Conservation (phyloP, 352 stramenopile species). For the Globisporangium rhizosaccharum region DNA sequence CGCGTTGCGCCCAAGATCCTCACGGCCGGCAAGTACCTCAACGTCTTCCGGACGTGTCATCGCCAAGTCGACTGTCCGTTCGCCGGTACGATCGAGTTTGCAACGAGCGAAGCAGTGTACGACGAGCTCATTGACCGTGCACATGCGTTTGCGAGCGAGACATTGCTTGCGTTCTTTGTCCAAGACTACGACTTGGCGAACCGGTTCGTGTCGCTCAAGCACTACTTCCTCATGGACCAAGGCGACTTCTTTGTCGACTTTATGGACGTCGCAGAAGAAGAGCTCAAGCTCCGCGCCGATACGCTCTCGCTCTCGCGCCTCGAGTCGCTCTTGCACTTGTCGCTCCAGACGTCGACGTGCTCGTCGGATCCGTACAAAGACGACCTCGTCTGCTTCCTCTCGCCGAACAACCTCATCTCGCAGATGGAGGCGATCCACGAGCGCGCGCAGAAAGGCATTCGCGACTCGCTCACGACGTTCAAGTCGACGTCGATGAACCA, state of each 20-base stretch:
- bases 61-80: slow-evolving; percentile 78
- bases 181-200: slow-evolving; percentile 76
- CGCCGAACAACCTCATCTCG: slow-evolving; percentile 84
- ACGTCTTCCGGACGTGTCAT: slow-evolving; percentile 84
- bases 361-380: slow-evolving; percentile 87
- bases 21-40: slow-evolving; percentile 90
- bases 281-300: slow-evolving; percentile 86
- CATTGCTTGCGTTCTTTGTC: slow-evolving; percentile 77
- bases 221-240: slow-evolving; percentile 98
- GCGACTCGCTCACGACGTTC: slow-evolving; percentile 74
- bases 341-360: slow-evolving; percentile 91
- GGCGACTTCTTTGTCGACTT: slow-evolving; percentile 99
- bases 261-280: slow-evolving; percentile 93
- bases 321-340: slow-evolving; percentile 93
- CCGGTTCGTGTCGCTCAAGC: slow-evolving; percentile 88
- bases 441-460: slow-evolving; percentile 53
- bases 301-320: slow-evolving; percentile 88
- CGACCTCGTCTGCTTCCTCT: slow-evolving; percentile 86
- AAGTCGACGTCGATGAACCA: slow-evolving; percentile 59
- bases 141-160: slow-evolving; percentile 72
- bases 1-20: slow-evolving; percentile 82
- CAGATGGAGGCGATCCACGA: slow-evolving; percentile 92
- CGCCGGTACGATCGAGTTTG: slow-evolving; percentile 57
- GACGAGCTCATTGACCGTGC: slow-evolving; percentile 84
- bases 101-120: slow-evolving; percentile 60